phyloP scores from a whole-genome alignment of 2,329 filamentous ascomycete species.

The Colletotrichum sp. region DNA sequence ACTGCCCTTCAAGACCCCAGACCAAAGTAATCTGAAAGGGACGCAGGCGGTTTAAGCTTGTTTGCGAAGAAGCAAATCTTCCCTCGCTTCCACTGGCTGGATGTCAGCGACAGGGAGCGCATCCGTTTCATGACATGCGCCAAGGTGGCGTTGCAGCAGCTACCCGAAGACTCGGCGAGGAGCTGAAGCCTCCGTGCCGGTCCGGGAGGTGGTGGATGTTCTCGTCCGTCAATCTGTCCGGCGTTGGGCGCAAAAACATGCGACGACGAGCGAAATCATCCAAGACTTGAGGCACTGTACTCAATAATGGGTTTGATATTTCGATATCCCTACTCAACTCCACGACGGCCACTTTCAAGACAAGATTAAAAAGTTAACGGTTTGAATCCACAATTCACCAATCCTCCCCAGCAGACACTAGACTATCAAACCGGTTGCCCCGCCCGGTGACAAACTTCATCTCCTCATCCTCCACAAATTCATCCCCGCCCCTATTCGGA shows the following conservation, averaged over 20 bases:
- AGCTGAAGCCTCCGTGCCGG: neutral
- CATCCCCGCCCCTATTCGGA: conserved; percentile 4
- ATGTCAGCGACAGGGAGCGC: neutral
- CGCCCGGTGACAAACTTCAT: conserved; percentile 19
- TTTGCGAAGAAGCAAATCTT: neutral
- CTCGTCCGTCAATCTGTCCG: neutral
- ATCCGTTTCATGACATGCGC: conserved; percentile 7
- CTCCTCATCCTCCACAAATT: conserved; percentile 3
- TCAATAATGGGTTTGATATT: neutral
- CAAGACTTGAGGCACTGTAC: neutral
- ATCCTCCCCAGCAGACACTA: conserved; percentile 7
- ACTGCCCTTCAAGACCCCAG: neutral
- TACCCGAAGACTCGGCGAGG: neutral
- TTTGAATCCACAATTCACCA: neutral
- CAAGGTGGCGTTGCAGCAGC: neutral
- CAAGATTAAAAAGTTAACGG: neutral
- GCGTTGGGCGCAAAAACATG: neutral
- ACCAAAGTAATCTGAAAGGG: neutral
- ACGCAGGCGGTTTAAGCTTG: neutral
- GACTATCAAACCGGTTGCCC: conserved; percentile 17
- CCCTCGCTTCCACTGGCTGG: neutral
- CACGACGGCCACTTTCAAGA: neutral
- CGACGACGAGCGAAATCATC: neutral
- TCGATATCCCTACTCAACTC: neutral
- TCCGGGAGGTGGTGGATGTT: neutral